Evolutionary conservation across 2,329 filamentous ascomycete genomes (phyloP).

Genomic region (Fusarium circinatum): DNA sequence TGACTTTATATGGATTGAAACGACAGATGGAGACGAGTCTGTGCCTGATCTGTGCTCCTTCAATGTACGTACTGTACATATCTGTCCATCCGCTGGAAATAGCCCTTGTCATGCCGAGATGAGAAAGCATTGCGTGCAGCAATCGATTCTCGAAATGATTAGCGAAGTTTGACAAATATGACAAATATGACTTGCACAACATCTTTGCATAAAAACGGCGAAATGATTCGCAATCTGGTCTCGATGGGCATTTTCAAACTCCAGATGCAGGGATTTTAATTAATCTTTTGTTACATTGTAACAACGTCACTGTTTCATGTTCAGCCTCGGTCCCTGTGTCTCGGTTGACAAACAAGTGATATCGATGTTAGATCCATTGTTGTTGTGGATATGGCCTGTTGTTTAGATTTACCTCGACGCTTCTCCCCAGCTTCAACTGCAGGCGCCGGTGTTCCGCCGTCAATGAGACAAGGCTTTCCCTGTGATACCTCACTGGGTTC

Average conservation of each 20-base stretch:
- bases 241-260: neutral
- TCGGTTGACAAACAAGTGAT: slow-evolving; percentile 1
- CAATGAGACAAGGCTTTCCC: slow-evolving; percentile 6
- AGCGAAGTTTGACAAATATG: neutral
- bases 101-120: slow-evolving; percentile 14
- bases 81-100: slow-evolving; percentile 26
- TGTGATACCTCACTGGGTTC: neutral
- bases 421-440: slow-evolving; percentile 10
- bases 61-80: neutral
- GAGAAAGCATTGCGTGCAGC: slow-evolving; percentile 14
- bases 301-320: slow-evolving; percentile 29
- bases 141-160: neutral
- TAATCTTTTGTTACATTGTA: slow-evolving; percentile 5
- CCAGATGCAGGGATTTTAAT: slow-evolving; percentile 2
- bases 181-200: neutral
- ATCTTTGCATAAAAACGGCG: neutral
- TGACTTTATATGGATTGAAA: slow-evolving; percentile 38
- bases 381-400: slow-evolving; percentile 9
- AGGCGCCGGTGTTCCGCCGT: slow-evolving; percentile 31
- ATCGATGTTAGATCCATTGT: neutral
- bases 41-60: slow-evolving; percentile 13
- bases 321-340: slow-evolving; percentile 1
- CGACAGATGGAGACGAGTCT: slow-evolving; percentile 24
- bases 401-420: neutral
- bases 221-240: neutral